These are phyloP conservation scores for Scedosporium dehoogii DNA, from an alignment of 2,329 filamentous ascomycete genomes.

Conservation along the genomic window DNA sequence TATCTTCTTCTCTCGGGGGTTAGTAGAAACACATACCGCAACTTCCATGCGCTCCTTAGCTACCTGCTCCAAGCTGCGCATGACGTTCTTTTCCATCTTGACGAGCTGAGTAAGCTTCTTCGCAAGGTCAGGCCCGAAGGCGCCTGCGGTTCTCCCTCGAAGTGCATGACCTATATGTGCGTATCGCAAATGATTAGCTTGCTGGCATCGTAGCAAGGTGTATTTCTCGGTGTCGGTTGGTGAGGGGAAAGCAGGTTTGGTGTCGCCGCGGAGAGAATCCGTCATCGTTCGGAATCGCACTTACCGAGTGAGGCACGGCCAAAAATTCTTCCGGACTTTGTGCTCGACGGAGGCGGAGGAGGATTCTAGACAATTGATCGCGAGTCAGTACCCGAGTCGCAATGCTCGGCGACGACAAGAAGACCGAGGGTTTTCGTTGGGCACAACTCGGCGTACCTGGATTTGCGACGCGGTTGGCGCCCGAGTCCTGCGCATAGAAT, in stretches of 20 bases:
- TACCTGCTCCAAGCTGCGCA: constrained; percentile 95
- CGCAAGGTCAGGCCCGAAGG: constrained; percentile 76
- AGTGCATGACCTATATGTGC: constrained; percentile 48
- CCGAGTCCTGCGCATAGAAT: constrained; percentile 96
- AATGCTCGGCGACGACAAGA: background rate
- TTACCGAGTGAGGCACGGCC: constrained; percentile 77
- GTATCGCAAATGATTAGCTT: background rate
- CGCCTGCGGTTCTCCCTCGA: constrained; percentile 63
- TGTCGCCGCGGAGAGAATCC: background rate
- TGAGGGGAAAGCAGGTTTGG: background rate
- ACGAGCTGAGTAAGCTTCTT: constrained; percentile 97
- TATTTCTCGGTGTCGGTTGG: background rate
- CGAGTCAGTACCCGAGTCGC: background rate
- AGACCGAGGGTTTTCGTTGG: background rate
- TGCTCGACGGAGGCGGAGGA: constrained; percentile 81
- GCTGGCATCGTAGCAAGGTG: background rate
- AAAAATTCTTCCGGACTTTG: constrained; percentile 84
- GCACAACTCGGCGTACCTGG: constrained; percentile 32
- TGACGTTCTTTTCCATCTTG: constrained; percentile 99
- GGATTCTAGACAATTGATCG: constrained; percentile 56
- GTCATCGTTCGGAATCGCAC: constrained; percentile 22
- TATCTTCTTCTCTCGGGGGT: constrained; percentile 5
- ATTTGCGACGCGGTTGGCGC: constrained; percentile 83
- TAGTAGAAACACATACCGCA: constrained; percentile 56
- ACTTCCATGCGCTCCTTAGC: constrained; percentile 97